Base-by-base conservation (phyloP, 208 protist species). In the Endotrypanum monterogeii region DNA sequence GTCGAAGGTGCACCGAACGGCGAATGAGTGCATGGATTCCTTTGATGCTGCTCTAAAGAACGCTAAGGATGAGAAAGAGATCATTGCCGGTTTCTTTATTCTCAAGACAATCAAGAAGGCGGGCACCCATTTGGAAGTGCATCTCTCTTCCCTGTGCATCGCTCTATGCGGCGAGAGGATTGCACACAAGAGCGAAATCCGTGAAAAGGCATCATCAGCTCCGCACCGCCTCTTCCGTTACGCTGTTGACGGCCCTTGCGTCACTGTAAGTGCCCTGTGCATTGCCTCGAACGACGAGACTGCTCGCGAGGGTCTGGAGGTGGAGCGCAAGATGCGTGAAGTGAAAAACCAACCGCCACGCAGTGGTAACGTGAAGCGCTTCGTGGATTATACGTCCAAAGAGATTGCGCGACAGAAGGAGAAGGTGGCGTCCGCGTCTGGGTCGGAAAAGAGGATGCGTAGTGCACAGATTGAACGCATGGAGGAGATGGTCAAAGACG, bases 321-420 rank as follows among this genome's bases (percentile, higher is more conserved):
- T 85, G 35, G 76, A 85, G 75, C 90, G 90, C 54, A 90, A 89
- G 80, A 84, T 94, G 75, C 90, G 90, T 37, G 84, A 94, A 65
- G 79, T 94, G 14, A 92, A 92, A 73, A 94, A 94, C 83, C 74
- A 77, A 37, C 83, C 87, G 28, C 90, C 90, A 18, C 87, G 90
- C 68, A 94, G 82, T 71, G 90, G 90, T 60, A 94, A 92, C 75
- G 77, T 94, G 71, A 83, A 80, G 66, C 75, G 83, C 54, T 94
- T 89, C 60, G 82, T 94, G 54, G 87, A 92, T 48, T 85, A 82
- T 71, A 92, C 87, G 20, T 80, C 89, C 56, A 94, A 91, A 79
- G 88, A 94, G 78, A 85, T 91, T 23, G 62, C 67, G 25, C 83
- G 82, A 37, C 83, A 88, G 74, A 90, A 87, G 83, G 90, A 94